Evolutionary conservation across 306 rosid genomes (phyloP).

Genomic region (Trichosanthes truncata): DNA sequence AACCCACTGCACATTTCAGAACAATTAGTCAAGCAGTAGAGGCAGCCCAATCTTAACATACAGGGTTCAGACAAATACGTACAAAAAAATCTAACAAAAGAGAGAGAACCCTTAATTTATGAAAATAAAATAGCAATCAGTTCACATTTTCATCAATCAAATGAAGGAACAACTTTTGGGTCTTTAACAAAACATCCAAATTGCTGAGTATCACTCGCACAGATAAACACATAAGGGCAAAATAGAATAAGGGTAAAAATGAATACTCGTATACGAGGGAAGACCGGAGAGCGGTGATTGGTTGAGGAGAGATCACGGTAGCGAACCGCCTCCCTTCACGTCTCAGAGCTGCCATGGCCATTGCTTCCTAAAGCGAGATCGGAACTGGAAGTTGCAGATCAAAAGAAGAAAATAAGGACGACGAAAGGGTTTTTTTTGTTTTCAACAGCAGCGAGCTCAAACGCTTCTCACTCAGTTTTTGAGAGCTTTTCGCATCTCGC

Average conservation of each 20-base stretch:
- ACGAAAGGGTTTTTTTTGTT: constrained; percentile 4
- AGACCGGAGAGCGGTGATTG: constrained; percentile 37
- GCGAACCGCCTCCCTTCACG: constrained; percentile 87
- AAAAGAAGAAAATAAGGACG: neutral
- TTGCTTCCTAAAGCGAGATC: constrained; percentile 25
- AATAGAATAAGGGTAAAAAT: neutral
- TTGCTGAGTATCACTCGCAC: neutral
- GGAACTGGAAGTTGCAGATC: constrained; percentile 4
- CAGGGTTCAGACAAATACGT: neutral
- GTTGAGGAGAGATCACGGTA: constrained; percentile 46
- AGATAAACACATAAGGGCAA: neutral
- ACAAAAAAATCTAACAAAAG: neutral
- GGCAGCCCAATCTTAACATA: neutral
- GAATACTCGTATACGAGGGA: constrained; percentile 33
- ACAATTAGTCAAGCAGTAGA: neutral
- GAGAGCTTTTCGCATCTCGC: neutral
- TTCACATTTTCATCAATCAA: neutral
- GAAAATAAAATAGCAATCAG: neutral
- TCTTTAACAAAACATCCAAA: neutral
- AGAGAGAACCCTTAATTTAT: neutral
- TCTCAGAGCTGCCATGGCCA: constrained; percentile 91
- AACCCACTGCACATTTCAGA: neutral
- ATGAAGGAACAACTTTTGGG: neutral
- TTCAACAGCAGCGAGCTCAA: constrained; percentile 1
- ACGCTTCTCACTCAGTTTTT: constrained; percentile 5